Conservation (phyloP, 2,329 filamentous ascomycete species). For the Lasiodiplodia hormozganensis region DNA sequence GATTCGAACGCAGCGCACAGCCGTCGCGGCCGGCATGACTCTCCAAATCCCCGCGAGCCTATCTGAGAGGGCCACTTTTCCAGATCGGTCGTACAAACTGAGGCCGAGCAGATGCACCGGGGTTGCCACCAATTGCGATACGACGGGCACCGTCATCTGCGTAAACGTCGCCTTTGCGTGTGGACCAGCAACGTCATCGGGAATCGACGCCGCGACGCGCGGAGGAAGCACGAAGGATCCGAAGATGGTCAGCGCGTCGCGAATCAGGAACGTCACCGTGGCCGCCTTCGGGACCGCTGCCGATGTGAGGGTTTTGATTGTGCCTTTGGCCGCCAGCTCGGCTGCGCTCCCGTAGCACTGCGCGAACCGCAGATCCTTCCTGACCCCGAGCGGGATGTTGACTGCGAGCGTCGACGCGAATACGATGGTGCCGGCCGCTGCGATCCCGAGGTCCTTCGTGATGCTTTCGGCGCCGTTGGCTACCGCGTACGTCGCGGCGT, state of each 20-base stretch:
- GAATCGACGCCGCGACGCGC: conserved; percentile 35
- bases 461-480: conserved; percentile 38
- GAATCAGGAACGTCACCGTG: conserved; percentile 38
- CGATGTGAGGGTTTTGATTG: background rate
- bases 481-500: conserved; percentile 39
- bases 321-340: conserved; percentile 10
- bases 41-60: conserved; percentile 32
- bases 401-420: conserved; percentile 39
- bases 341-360: conserved; percentile 34
- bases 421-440: conserved; percentile 34
- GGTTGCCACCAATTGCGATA: conserved; percentile 40
- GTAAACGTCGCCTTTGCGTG: conserved; percentile 35
- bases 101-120: conserved; percentile 39
- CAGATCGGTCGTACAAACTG: conserved; percentile 35
- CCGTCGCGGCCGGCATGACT: conserved; percentile 35
- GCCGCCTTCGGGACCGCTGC: conserved; percentile 30
- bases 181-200: conserved; percentile 33
- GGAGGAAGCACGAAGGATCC: conserved; percentile 41
- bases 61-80: conserved; percentile 14
- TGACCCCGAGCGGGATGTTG: conserved; percentile 39
- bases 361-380: conserved; percentile 42
- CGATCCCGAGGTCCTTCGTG: conserved; percentile 30
- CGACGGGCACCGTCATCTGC: conserved; percentile 39
- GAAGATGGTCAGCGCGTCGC: conserved; percentile 42
- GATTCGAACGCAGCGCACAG: conserved; percentile 39